Evolutionary conservation across 352 stramenopile species (phyloP).

Genomic region (Phytophthora podocarpi): DNA sequence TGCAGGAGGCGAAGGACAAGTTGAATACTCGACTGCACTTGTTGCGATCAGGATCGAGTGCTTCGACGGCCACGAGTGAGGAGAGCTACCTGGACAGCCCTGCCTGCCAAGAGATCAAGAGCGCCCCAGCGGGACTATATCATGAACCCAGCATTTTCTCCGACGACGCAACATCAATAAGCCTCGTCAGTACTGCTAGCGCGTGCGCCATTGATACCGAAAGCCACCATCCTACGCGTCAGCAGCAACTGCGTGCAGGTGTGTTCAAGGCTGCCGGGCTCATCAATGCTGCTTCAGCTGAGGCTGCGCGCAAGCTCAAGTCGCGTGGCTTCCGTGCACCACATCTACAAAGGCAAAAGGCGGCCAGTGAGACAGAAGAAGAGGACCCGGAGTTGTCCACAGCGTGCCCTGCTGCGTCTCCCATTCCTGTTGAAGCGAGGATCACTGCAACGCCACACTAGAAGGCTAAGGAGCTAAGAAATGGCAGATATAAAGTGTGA

Average conservation of each 20-base stretch:
- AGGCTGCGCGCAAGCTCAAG: slow-evolving; percentile 62
- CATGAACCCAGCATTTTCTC: slow-evolving; percentile 31
- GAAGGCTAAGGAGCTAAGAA: slow-evolving; percentile 12
- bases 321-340: slow-evolving; percentile 28
- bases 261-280: slow-evolving; percentile 52
- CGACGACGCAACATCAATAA: slow-evolving; percentile 13
- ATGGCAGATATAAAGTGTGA: slow-evolving; percentile 33
- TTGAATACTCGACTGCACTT: slow-evolving; percentile 40
- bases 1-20: slow-evolving; percentile 35
- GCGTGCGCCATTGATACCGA: slow-evolving; percentile 1
- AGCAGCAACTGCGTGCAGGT: slow-evolving; percentile 45
- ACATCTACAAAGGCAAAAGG: slow-evolving; percentile 28
- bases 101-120: slow-evolving; percentile 28
- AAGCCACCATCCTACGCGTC: slow-evolving; percentile 18
- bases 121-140: slow-evolving; percentile 11
- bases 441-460: slow-evolving; percentile 3
- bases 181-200: slow-evolving; percentile 14
- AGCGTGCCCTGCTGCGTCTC: slow-evolving; percentile 6
- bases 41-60: slow-evolving; percentile 55
- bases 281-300: slow-evolving; percentile 54
- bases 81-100: slow-evolving; percentile 48
- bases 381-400: slow-evolving; percentile 34
- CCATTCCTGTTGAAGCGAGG: slow-evolving; percentile 3
- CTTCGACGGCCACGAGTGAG: slow-evolving; percentile 55
- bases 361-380: slow-evolving; percentile 47